phyloP scores from a whole-genome alignment of 73 alveolate species.

The Tetrahymena elliotti region DNA sequence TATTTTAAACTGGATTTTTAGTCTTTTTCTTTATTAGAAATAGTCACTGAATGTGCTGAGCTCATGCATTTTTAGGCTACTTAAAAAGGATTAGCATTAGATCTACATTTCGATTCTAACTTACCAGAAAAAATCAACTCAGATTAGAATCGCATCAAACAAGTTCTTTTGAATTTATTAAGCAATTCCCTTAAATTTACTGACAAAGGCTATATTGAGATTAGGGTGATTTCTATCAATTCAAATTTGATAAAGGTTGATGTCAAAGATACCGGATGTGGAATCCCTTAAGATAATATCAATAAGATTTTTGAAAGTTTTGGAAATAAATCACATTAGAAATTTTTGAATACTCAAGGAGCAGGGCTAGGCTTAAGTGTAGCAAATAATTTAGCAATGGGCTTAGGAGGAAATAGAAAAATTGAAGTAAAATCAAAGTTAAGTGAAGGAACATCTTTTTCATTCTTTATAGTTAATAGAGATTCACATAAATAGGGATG shows the following conservation, averaged over 20 bases:
- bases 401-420: not conserved
- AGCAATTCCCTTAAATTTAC: slow-evolving; percentile 36
- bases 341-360: slow-evolving; percentile 32
- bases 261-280: slow-evolving; percentile 26
- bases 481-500: not conserved
- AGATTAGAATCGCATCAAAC: slow-evolving; percentile 15
- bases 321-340: not conserved
- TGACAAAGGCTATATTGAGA: slow-evolving; percentile 16
- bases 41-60: slow-evolving; percentile 30
- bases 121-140: not conserved
- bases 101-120: not conserved
- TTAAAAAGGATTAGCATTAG: not conserved
- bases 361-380: slow-evolving; percentile 34
- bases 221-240: not conserved
- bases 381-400: slow-evolving; percentile 14
- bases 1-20: slow-evolving; percentile 4
- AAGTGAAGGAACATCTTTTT: not conserved
- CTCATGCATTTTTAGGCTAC: slow-evolving; percentile 11
- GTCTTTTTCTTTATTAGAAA: not conserved
- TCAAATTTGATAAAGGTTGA: slow-evolving; percentile 6
- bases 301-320: slow-evolving; percentile 2
- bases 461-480: not conserved
- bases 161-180: slow-evolving; percentile 9
- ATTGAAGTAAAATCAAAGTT: not conserved
- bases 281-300: slow-evolving; percentile 10